phyloP scores from a whole-genome alignment of 148 eudicot genomes.

The Fagopyrum esculentum region DNA sequence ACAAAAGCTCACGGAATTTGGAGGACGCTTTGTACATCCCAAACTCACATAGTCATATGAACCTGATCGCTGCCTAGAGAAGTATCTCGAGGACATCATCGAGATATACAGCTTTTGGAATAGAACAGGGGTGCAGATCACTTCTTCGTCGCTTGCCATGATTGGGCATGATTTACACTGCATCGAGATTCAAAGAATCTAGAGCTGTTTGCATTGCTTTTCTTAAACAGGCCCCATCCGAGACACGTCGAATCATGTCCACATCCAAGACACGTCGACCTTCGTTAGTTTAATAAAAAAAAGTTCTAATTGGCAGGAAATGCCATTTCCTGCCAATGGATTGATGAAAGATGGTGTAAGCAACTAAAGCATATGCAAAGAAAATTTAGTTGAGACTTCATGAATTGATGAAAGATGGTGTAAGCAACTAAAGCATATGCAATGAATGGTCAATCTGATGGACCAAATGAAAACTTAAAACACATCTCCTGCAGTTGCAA shows the following conservation, averaged over 20 bases:
- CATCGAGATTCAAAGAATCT: not conserved
- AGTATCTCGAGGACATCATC: constrained; percentile 36
- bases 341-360: too few species aligned
- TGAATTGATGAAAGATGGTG: too few species aligned
- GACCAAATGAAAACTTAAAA: too few species aligned
- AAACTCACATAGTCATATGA: constrained; percentile 43
- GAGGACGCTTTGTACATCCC: constrained; percentile 45
- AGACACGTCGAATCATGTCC: constrained; percentile 38
- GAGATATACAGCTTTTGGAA: constrained; percentile 59
- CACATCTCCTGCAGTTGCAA: not conserved
- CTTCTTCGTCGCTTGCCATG: constrained; percentile 71
- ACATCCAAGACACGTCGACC: too few species aligned
- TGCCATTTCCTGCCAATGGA: too few species aligned
- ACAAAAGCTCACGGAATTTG: constrained; percentile 44
- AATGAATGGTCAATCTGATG: too few species aligned
- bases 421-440: too few species aligned
- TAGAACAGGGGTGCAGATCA: constrained; percentile 68
- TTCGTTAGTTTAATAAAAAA: too few species aligned
- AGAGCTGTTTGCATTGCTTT: not conserved
- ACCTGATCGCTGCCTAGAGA: constrained; percentile 36
- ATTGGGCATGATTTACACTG: constrained; percentile 35
- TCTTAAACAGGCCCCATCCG: constrained; percentile 16
- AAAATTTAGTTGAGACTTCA: too few species aligned
- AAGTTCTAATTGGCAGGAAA: too few species aligned
- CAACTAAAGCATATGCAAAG: too few species aligned